Evolutionary conservation across 2,329 filamentous ascomycete species (phyloP), one percentile per base, ranked within the genome.

Genomic region (Trichoderma asperellum): DNA sequence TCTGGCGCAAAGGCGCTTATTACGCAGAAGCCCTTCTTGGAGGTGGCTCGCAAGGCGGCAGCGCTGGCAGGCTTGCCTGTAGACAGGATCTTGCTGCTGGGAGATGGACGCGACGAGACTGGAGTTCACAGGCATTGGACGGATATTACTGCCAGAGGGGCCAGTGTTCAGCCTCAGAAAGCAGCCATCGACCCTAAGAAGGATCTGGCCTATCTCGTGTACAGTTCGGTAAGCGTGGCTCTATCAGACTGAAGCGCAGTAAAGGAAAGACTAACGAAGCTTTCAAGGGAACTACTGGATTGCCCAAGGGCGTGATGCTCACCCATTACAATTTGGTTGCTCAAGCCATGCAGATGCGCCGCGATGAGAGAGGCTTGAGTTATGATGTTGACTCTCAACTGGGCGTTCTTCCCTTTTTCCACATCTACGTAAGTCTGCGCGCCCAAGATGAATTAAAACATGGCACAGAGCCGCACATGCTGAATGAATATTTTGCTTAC

Each of bases 271-370:
- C 24, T 27, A 27, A 47, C 16, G 27, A 64, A 47, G 5, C 1
- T 6, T 8, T 10, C 5, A 27, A 81, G 77, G 95, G 95, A 8
- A 98, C 95, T 0, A 97, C 95, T 0, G 95, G 95, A 2, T 82
- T 94, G 62, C 94, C 95, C 0, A 98, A 98, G 80, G 95, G 94
- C 18, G 95, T 97, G 16, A 92, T 93, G 87, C 84, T 97, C 37
- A 91, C 89, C 8, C 95, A 98, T 79, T 79, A 82, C 72, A 97
- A 97, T 77, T 89, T 97, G 70, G 87, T 96, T 12, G 83, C 92
- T 70, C 97, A 97, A 78, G 77, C 89, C 7, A 73, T 87, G 35
- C 90, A 92, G 79, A 76, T 85, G 34, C 77, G 79, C 1, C 76
- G 80, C 5, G 90, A 93, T 69, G 82, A 80, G 1, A 82, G 81